These are phyloP conservation scores for Euphorbia pulcherrima DNA, from an alignment of 345 rosid species.

Conservation along the genomic window DNA sequence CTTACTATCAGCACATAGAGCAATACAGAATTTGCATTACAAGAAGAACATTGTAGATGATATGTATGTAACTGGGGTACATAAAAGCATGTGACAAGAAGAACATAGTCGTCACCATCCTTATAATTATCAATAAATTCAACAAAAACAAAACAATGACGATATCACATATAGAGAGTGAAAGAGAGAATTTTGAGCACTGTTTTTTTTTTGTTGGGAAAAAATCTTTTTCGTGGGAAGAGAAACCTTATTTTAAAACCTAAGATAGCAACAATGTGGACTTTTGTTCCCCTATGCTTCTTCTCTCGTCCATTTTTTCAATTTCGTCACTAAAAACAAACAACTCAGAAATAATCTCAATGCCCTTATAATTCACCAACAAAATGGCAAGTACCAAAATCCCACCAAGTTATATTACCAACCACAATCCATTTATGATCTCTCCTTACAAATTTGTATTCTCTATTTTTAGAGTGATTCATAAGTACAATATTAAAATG, in stretches of 20 bases:
- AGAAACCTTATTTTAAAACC: slow-evolving; percentile 45
- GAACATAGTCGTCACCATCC: slow-evolving; percentile 25
- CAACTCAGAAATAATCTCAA: background rate
- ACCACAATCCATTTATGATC: background rate
- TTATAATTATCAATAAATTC: slow-evolving; percentile 13
- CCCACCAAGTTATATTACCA: slow-evolving; percentile 9
- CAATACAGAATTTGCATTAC: too few relatives aligned
- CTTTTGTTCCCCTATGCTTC: too few relatives aligned
- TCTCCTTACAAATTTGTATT: background rate
- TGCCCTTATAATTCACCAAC: background rate
- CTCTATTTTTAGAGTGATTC: slow-evolving; percentile 10
- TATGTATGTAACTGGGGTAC: slow-evolving; percentile 13
- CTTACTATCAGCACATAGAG: too few relatives aligned
- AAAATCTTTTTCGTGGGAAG: slow-evolving; percentile 56
- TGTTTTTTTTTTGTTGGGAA: slow-evolving; percentile 13
- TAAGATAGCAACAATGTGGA: slow-evolving; percentile 22
- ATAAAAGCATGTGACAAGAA: slow-evolving; percentile 11
- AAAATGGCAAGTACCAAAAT: background rate
- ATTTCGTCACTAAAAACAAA: background rate
- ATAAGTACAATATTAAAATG: slow-evolving; percentile 4
- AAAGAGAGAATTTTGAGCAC: slow-evolving; percentile 1
- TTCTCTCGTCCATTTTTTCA: background rate
- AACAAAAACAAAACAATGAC: slow-evolving; percentile 8
- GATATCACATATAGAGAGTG: background rate
- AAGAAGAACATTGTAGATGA: slow-evolving; percentile 12